Evolutionary conservation across 352 stramenopile genomes (phyloP).

Genomic region (Peronosclerospora sorghi): DNA sequence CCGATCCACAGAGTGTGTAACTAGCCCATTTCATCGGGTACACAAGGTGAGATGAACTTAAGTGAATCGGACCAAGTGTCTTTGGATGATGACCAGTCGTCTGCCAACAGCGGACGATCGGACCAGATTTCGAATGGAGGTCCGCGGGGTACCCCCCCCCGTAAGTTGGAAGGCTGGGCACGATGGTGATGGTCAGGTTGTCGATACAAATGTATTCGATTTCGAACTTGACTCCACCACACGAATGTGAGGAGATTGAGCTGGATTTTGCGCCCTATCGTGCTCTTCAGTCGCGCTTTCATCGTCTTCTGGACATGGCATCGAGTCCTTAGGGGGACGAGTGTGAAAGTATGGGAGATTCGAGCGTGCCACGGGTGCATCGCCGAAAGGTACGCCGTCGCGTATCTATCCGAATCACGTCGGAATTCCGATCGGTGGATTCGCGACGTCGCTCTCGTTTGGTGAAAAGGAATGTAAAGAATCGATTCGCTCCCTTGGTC

Average conservation of each 20-base stretch:
- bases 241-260: constrained; percentile 71
- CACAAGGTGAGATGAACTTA: too few relatives aligned
- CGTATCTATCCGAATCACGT: constrained; percentile 81
- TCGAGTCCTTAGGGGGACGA: constrained; percentile 38
- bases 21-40: too few relatives aligned
- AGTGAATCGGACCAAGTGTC: too few relatives aligned
- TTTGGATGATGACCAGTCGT: too few relatives aligned
- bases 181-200: too few relatives aligned
- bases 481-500: constrained; percentile 56
- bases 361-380: constrained; percentile 8
- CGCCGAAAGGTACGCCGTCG: constrained; percentile 40
- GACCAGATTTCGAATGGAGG: too few relatives aligned
- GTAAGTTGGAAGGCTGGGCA: too few relatives aligned
- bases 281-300: constrained; percentile 65
- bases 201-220: too few relatives aligned
- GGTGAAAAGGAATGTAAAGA: constrained; percentile 73
- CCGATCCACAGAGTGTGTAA: too few relatives aligned
- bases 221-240: too few relatives aligned
- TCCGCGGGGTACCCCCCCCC: too few relatives aligned
- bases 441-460: constrained; percentile 75
- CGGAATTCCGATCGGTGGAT: constrained; percentile 75
- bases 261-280: constrained; percentile 68
- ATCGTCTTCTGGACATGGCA: constrained; percentile 58
- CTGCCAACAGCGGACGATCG: too few relatives aligned
- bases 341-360: constrained; percentile 1